Evolutionary conservation across 371 early-diverging fungal genomes (phyloP).

Genomic region (Sporodiniella umbellata): DNA sequence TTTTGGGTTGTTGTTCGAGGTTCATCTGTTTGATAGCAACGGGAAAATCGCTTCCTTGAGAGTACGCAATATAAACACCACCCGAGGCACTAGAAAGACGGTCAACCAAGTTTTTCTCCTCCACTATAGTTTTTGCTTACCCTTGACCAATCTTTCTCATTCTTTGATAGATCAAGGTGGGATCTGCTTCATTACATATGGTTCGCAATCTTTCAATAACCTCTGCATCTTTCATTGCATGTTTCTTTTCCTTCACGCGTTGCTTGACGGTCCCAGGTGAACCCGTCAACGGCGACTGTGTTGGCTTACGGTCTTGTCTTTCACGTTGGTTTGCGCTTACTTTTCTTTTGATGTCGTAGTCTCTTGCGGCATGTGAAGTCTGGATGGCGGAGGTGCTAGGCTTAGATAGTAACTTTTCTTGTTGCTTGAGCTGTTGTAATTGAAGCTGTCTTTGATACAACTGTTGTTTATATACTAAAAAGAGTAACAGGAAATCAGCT

Average conservation of each 20-base stretch:
- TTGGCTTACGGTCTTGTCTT: conserved; percentile 39
- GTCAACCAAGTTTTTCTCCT: background rate
- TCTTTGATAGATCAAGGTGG: conserved; percentile 21
- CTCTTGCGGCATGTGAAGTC: conserved; percentile 40
- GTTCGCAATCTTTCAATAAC: conserved; percentile 82
- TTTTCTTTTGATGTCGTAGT: conserved; percentile 48
- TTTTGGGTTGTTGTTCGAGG: conserved; percentile 92
- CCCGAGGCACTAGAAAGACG: conserved; percentile 81
- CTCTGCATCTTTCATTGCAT: conserved; percentile 46
- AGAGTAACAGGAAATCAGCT: no score
- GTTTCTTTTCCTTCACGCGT: conserved; percentile 36
- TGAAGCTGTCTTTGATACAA: conserved; percentile 10
- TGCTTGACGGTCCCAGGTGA: conserved; percentile 45
- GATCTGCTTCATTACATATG: conserved; percentile 90
- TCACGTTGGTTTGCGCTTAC: conserved; percentile 49
- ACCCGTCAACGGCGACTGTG: conserved; percentile 33
- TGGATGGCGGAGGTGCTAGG: conserved; percentile 9
- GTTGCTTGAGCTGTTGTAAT: no score
- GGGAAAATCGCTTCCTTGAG: conserved; percentile 52
- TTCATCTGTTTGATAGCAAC: conserved; percentile 98
- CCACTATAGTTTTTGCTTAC: background rate
- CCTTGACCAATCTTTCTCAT: background rate
- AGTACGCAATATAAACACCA: conserved; percentile 87
- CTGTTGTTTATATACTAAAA: conserved; percentile 21
- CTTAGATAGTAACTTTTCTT: conserved; percentile 7